Evolutionary conservation across 2,329 filamentous ascomycete species (phyloP).

Genomic region (Basipetospora chlamydospora): DNA sequence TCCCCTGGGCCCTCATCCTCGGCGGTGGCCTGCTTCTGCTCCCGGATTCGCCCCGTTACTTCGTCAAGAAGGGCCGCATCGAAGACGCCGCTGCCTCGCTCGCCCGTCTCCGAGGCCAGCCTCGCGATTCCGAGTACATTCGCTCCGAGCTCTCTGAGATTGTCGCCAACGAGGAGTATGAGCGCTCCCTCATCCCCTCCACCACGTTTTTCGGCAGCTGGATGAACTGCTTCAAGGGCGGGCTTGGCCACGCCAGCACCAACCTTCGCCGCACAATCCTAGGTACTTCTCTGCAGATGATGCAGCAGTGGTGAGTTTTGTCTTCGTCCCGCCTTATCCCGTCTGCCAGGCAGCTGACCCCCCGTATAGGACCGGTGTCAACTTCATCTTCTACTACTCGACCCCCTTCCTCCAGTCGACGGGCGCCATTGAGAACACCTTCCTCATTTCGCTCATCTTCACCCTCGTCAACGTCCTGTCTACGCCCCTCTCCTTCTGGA

Average conservation of each 20-base stretch:
- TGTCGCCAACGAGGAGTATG: constrained; percentile 78
- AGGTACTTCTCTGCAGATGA: constrained; percentile 63
- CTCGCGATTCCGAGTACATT: constrained; percentile 57
- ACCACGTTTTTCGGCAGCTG: constrained; percentile 53
- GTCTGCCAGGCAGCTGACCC: background rate
- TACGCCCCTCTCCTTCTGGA: constrained; percentile 77
- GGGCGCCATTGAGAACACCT: constrained; percentile 61
- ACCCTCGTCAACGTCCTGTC: constrained; percentile 78
- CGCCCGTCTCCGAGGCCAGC: constrained; percentile 58
- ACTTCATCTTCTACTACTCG: constrained; percentile 85
- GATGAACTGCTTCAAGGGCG: constrained; percentile 52
- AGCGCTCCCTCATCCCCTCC: constrained; percentile 52
- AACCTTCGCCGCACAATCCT: constrained; percentile 59
- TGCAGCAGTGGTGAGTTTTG: constrained; percentile 47
- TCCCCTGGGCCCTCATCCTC: constrained; percentile 67
- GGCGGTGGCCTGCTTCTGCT: constrained; percentile 57
- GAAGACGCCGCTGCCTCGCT: constrained; percentile 49
- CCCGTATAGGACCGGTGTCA: constrained; percentile 57
- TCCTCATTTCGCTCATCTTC: constrained; percentile 74
- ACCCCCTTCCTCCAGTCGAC: constrained; percentile 72
- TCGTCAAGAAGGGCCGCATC: constrained; percentile 61
- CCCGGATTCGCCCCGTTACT: constrained; percentile 77
- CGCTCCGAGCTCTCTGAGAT: constrained; percentile 71
- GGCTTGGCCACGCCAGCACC: constrained; percentile 45
- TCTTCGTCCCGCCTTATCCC: background rate